Evolutionary conservation across 2,329 filamentous ascomycete species (phyloP).

Genomic region (Arthroderma sp.): DNA sequence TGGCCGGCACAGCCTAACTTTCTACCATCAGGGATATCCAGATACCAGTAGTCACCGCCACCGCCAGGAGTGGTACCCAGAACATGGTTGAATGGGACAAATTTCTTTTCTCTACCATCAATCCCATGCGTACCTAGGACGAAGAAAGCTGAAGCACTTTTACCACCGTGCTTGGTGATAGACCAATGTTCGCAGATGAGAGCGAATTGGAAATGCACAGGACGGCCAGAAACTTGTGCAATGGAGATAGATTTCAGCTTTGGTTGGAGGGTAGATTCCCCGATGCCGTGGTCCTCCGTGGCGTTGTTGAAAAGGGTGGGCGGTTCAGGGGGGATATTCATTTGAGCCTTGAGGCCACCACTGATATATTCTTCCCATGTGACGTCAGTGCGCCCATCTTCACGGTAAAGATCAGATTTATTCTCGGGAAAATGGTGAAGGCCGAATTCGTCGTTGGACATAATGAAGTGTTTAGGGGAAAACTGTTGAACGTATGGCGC

Average conservation of each 20-base stretch:
- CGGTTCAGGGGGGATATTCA: slow-evolving; percentile 29
- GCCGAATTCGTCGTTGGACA: slow-evolving; percentile 69
- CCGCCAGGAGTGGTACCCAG: slow-evolving; percentile 35
- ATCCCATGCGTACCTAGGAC: slow-evolving; percentile 54
- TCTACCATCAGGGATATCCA: slow-evolving; percentile 52
- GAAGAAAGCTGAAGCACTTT: slow-evolving; percentile 55
- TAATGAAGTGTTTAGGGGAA: slow-evolving; percentile 47
- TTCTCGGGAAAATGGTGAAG: slow-evolving; percentile 66
- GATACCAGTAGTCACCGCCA: slow-evolving; percentile 72
- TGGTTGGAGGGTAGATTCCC: slow-evolving; percentile 51
- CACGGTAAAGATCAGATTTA: slow-evolving; percentile 52
- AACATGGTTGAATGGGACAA: slow-evolving; percentile 52
- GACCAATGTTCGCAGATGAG: slow-evolving; percentile 76
- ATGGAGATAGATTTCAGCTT: slow-evolving; percentile 48
- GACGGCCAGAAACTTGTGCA: slow-evolving; percentile 36
- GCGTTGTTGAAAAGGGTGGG: slow-evolving; percentile 38
- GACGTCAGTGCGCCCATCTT: slow-evolving; percentile 51
- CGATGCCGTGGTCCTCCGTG: slow-evolving; percentile 41
- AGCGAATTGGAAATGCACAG: slow-evolving; percentile 67
- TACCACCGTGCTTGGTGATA: slow-evolving; percentile 50
- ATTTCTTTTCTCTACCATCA: slow-evolving; percentile 56
- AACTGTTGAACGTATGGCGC: slow-evolving; percentile 57
- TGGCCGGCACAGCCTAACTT: slow-evolving; percentile 59
- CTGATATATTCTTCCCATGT: slow-evolving; percentile 74
- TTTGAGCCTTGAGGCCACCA: slow-evolving; percentile 42